Conservation (phyloP, 331 rosid species). For the Acacia pycnantha region DNA sequence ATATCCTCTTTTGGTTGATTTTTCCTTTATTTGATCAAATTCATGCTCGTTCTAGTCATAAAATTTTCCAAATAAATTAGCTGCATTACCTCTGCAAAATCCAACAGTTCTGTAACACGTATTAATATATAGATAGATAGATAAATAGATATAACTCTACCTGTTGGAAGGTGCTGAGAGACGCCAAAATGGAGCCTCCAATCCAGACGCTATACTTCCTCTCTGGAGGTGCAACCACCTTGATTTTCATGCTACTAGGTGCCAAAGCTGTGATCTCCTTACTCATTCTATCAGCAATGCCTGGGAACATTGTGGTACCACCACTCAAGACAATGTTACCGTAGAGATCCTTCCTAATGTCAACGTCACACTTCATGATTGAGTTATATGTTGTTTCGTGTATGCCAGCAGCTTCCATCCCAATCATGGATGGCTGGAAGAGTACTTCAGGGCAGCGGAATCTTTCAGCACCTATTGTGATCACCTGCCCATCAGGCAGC, state of each 20-base stretch:
- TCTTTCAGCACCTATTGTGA: slow-evolving; percentile 86
- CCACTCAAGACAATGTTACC: slow-evolving; percentile 94
- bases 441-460: slow-evolving; percentile 98
- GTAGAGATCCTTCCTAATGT: slow-evolving; percentile 91
- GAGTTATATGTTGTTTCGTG: slow-evolving; percentile 97
- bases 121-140: not conserved
- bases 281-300: slow-evolving; percentile 98
- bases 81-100: not conserved
- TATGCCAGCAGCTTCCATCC: slow-evolving; percentile 93
- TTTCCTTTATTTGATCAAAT: not conserved
- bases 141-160: slow-evolving; percentile 34
- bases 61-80: not conserved
- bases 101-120: not conserved
- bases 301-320: slow-evolving; percentile 95
- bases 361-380: slow-evolving; percentile 96
- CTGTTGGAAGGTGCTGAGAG: slow-evolving; percentile 99
- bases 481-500: slow-evolving; percentile 95
- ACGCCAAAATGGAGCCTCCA: slow-evolving; percentile 96
- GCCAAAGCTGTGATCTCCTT: slow-evolving; percentile 94
- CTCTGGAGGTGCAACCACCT: slow-evolving; percentile 97
- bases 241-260: slow-evolving; percentile 95
- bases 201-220: slow-evolving; percentile 98
- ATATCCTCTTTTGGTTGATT: not conserved
- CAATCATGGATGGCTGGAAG: slow-evolving; percentile 97
- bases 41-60: not conserved